Base-by-base conservation (phyloP, 176 grass and related monocot species). In the Aegilops longissima region DNA sequence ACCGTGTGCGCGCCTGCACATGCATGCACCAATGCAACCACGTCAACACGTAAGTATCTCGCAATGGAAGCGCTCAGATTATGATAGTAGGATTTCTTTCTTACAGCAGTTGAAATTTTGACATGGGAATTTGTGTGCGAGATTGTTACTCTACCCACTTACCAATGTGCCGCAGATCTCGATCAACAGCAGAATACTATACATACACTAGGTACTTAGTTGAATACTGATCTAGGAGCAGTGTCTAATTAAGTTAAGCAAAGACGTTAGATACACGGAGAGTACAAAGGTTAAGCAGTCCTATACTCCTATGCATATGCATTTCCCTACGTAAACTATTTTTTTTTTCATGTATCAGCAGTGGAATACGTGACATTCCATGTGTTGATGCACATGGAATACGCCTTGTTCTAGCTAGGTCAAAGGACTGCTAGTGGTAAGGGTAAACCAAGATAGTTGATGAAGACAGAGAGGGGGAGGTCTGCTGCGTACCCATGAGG, bases 1-100 rank as follows among this genome's bases (percentile, higher is more conserved):
- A 95, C 93, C 3, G 93, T 95, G 79, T 95, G 95, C 3, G 87
- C 95, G 35, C 93, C 95, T 97, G 74, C 73, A 66, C 62, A 80
- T 80, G 23, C n/a, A 76, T 47, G 66, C 72, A 29, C 16, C 3
- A 5, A 70, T 17, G 66, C 23, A 23, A n/a, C 5, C n/a, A 42
- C 1, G 6, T 14, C 47, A 49, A 49, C 14, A 17, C 49, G 14
- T 52, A 5, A 51, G 12, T 12, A 27, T 49, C 27, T 51, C 21
- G 56, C 56, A 59, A 59, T 31, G 17, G 8, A 76, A 31, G 73
- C 31, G 17, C 20, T 12, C 1, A 27, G 38, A 9, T 54, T 47
- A 40, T 2, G 12, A 16, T 47, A 51, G 27, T 27, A 17, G 25
- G 44, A 31, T 76, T 76, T 7, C 3, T 76, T 76, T 76, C 44